Base-by-base conservation (phyloP, 805 yeast species). In the Teunomyces atbi region DNA sequence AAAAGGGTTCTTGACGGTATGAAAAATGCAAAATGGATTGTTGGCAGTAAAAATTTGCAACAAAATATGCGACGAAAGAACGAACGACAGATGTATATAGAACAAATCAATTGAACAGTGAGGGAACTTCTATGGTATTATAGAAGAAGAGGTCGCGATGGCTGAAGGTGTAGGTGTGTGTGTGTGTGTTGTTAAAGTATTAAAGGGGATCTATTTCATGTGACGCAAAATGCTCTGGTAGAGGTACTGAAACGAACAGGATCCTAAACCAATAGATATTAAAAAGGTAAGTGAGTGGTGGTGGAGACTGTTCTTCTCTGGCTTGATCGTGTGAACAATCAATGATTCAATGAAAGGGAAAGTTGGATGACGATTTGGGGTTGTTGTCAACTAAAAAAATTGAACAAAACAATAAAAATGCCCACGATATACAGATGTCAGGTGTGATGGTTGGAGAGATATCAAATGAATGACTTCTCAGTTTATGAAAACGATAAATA, bases 21-120 rank as follows among this genome's bases (percentile, higher is more conserved):
- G 28, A 16, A 11, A 42, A 32, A 23, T 28, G 34, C 33, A 36
- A 36, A 36, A 21, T n/a, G 28, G n/a, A n/a, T 36, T 19, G n/a
- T 18, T 34, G 39, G 39, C 39, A 19, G 39, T 20, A 36, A 36
- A 36, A 36, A 28, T 36, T 20, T 19, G 39, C 39, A 21, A 36
- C 39, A 36, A 36, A 36, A 42, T 20, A 26, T 42, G 39, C 35
- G 27, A 40, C 29, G 36, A 36, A 15, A 21, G 23, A 36, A 19
- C 10, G 12, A 36, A 36, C 28, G 38, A 18, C 37, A 34, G 37
- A 18, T 34, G 37, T 19, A 21, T n/a, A 36, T 30, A 7, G 33
- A 8, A 42, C 44, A 18, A 33, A 33, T 23, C 39, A 28, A 33
- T 30, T 32, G 33, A 33, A 23, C 29, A 33, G 15, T 26, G 12